These are phyloP conservation scores for Cyclocybe cylindracea DNA, from an alignment of 768 basidiomycete species.

Conservation along the genomic window DNA sequence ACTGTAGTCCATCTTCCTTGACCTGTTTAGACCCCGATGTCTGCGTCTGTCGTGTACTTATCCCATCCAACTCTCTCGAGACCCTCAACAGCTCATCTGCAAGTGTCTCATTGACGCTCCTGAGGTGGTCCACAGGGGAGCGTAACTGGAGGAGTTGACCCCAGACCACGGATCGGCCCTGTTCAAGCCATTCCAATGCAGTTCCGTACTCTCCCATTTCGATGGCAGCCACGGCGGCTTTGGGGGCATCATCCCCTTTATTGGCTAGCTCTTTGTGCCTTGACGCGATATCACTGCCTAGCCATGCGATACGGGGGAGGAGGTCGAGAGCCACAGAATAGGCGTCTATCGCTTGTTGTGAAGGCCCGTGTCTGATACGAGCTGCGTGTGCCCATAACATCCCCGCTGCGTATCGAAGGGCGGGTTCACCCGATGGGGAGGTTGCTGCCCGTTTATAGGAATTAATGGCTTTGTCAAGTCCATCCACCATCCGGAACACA, in stretches of 20 bases:
- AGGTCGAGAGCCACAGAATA: conserved; percentile 7
- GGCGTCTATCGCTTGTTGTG: neutral
- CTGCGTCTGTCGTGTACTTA: neutral
- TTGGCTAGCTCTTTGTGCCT: neutral
- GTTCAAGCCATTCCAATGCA: conserved; percentile 14
- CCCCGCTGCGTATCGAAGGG: neutral
- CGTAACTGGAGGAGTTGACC: conserved; percentile 12
- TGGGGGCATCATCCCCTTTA: neutral
- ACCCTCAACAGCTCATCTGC: conserved; percentile 9
- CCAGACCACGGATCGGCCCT: conserved; percentile 17
- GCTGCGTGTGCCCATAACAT: neutral
- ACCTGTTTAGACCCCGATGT: neutral
- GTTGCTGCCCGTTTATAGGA: neutral
- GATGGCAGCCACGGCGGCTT: conserved; percentile 13
- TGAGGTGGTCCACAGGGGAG: conserved; percentile 13
- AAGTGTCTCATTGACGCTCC: neutral
- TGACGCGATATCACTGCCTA: conserved; percentile 1
- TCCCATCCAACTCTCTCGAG: conserved; percentile 6
- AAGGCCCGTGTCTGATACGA: neutral
- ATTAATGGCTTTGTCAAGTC: neutral
- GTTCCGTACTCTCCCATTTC: conserved; percentile 4
- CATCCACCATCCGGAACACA: neutral
- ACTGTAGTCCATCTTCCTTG: neutral
- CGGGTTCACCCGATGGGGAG: neutral
- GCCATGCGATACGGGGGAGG: conserved; percentile 9